phyloP scores from a whole-genome alignment of 768 basidiomycete genomes.

The Russula sp. region DNA sequence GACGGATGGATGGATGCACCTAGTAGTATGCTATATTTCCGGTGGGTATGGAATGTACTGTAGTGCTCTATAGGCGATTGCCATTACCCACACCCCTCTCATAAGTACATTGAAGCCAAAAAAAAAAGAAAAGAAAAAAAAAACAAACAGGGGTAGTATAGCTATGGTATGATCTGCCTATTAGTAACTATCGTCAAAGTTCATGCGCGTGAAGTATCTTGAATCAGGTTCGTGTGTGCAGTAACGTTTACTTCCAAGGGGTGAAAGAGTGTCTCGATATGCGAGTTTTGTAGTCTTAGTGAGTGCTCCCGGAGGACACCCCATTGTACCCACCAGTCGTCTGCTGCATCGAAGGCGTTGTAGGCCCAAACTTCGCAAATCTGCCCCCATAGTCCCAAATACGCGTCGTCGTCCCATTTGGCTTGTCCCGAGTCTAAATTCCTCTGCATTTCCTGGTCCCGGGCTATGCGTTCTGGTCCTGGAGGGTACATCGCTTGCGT shows the following conservation, averaged over 20 bases:
- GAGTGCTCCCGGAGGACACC: constrained; percentile 23
- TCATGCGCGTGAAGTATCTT: neutral
- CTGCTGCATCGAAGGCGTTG: constrained; percentile 22
- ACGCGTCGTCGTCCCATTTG: constrained; percentile 19
- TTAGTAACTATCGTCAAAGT: neutral
- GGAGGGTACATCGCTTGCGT: constrained; percentile 15
- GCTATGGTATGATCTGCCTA: neutral
- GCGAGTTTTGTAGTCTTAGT: neutral
- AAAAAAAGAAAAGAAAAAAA: neutral
- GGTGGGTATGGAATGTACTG: too few species aligned
- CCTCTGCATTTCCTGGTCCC: constrained; percentile 8
- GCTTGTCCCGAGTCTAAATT: neutral
- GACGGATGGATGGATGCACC: too few species aligned
- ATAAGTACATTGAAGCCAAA: too few species aligned
- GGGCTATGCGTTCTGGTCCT: constrained; percentile 15
- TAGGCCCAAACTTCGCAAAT: constrained; percentile 21
- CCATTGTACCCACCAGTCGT: constrained; percentile 26
- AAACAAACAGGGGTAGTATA: neutral
- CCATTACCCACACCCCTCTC: too few species aligned
- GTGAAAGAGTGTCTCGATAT: neutral
- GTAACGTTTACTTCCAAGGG: constrained; percentile 9
- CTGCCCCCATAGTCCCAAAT: constrained; percentile 18
- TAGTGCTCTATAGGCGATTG: too few species aligned
- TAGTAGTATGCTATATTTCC: too few species aligned
- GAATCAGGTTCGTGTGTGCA: neutral